Conservation (phyloP, 1,139 yeast genomes). For the Arxiozyma slooffiae region DNA sequence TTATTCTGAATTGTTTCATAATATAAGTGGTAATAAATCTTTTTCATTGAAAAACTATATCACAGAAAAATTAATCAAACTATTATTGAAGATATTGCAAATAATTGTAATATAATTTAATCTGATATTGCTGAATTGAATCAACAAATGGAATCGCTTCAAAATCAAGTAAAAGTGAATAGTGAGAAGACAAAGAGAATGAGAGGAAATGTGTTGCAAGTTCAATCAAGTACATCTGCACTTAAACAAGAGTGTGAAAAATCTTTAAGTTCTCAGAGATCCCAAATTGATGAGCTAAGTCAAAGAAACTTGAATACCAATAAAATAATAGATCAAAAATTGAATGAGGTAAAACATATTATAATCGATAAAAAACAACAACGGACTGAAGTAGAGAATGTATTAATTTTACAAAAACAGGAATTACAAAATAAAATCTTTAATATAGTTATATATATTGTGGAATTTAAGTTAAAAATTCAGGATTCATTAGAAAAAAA, state of each 20-base stretch:
- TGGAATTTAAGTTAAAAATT: conserved; percentile 55
- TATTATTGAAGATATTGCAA: conserved; percentile 39
- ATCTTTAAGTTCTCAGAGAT: conserved; percentile 37
- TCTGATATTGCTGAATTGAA: conserved; percentile 53
- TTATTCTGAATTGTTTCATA: conserved; percentile 1
- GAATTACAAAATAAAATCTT: conserved; percentile 46
- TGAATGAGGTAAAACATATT: conserved; percentile 46
- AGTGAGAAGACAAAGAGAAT: conserved; percentile 50
- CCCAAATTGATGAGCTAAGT: neutral
- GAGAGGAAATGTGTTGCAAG: conserved; percentile 46
- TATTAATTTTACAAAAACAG: conserved; percentile 41
- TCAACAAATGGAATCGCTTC: conserved; percentile 46
- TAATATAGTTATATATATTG: conserved; percentile 47
- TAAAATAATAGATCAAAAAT: conserved; percentile 39
- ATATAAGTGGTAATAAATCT: neutral
- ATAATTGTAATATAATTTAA: conserved; percentile 31
- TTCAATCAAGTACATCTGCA: conserved; percentile 49
- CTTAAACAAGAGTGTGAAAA: conserved; percentile 47
- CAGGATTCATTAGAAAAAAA: conserved; percentile 50
- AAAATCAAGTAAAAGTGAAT: conserved; percentile 45
- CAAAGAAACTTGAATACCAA: conserved; percentile 1
- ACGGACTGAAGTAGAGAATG: conserved; percentile 43
- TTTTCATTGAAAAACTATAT: conserved; percentile 6
- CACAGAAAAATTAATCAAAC: conserved; percentile 33
- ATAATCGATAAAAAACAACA: conserved; percentile 40